Evolutionary conservation across 208 protist genomes (phyloP).

Genomic region (Herpetomonas tarakana): DNA sequence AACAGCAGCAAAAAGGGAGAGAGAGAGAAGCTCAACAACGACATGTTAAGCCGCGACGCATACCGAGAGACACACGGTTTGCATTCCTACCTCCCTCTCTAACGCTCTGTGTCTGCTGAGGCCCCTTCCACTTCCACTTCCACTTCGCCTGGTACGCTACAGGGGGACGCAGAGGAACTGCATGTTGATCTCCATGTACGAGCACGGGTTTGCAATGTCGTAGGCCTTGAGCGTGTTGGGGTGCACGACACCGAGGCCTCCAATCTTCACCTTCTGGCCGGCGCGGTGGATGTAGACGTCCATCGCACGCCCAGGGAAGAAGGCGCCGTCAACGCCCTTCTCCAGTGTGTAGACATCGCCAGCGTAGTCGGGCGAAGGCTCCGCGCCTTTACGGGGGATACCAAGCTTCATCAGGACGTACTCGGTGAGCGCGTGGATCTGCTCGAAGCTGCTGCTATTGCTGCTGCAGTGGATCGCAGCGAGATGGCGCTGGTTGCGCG

Average conservation of each 20-base stretch:
- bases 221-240: conserved; percentile 92
- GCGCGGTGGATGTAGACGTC: conserved; percentile 77
- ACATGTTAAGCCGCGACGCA: no score
- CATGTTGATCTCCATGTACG: conserved; percentile 93
- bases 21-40: conserved; percentile 1
- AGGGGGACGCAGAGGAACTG: conserved; percentile 58
- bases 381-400: conserved; percentile 28
- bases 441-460: conserved; percentile 74
- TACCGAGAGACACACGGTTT: no score
- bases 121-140: no score
- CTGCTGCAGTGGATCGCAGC: conserved; percentile 84
- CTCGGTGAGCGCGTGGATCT: conserved; percentile 73
- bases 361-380: conserved; percentile 9
- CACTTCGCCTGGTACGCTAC: conserved; percentile 1
- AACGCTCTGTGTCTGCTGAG: no score
- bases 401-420: conserved; percentile 76
- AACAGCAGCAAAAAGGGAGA: not conserved
- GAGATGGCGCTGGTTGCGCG: conserved; percentile 87
- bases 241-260: conserved; percentile 84
- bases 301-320: conserved; percentile 88
- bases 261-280: conserved; percentile 54
- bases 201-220: conserved; percentile 90
- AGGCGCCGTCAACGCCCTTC: conserved; percentile 74
- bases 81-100: no score
- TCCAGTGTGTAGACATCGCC: conserved; percentile 59